Conservation (phyloP, 83 land plant species). For the Thuja plicata region DNA sequence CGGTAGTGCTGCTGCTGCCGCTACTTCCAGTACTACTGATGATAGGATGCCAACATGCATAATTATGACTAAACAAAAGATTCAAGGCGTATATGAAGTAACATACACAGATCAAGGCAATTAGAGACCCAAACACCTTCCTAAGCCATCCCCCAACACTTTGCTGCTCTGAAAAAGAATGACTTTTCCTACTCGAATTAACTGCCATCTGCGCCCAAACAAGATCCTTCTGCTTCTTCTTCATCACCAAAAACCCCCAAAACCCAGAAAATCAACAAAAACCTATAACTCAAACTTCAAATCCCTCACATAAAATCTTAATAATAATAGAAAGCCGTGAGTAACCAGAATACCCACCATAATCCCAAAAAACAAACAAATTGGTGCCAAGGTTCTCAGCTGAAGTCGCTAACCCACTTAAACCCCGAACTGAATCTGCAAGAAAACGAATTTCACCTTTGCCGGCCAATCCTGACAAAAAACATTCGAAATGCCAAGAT, state of each 20-base stretch:
- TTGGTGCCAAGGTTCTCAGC: background rate
- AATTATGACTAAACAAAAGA: background rate
- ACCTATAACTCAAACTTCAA: background rate
- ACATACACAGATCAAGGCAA: constrained; percentile 9
- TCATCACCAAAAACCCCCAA: background rate
- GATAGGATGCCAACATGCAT: constrained; percentile 18
- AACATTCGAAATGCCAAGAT: background rate
- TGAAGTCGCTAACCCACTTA: background rate
- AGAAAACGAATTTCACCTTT: background rate
- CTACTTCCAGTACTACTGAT: background rate
- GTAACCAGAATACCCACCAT: background rate
- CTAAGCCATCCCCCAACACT: constrained; percentile 2
- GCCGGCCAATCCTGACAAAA: background rate
- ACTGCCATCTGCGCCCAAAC: constrained; percentile 8
- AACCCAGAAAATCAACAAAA: background rate
- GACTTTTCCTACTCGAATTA: background rate
- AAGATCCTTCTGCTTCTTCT: constrained; percentile 15
- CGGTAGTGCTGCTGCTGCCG: background rate
- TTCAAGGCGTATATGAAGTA: constrained; percentile 4
- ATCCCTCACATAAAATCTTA: background rate
- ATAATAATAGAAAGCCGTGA: background rate
- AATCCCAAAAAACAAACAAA: background rate
- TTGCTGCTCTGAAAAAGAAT: background rate
- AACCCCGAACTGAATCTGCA: background rate
- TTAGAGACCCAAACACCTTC: constrained; percentile 5